Percentiles rank a stretch among this genome's conserved stretches.
phyloP scores from a whole-genome alignment of 2,329 filamentous ascomycete genomes.

The Claviceps humidiphila region DNA sequence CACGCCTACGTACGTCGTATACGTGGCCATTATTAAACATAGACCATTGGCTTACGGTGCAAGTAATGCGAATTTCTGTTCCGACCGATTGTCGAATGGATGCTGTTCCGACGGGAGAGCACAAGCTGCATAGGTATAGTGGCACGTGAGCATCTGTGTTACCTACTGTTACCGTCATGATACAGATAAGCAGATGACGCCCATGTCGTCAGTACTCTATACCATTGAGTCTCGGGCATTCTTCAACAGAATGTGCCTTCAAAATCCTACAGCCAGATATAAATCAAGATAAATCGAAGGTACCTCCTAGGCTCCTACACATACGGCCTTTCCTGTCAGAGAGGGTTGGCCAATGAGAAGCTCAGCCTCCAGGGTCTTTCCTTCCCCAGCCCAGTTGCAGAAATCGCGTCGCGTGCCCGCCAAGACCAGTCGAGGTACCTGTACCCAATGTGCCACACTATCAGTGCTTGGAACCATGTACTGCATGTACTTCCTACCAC shows the following conservation, averaged over 20 bases:
- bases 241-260: background rate
- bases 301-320: too few species aligned
- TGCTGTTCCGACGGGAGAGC: background rate
- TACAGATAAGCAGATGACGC: background rate
- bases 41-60: background rate
- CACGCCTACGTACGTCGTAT: background rate
- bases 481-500: background rate
- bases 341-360: background rate
- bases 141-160: background rate
- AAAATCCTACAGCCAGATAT: too few species aligned
- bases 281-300: too few species aligned
- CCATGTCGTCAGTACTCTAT: background rate
- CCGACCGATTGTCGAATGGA: background rate
- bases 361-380: background rate
- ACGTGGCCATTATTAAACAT: background rate
- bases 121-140: background rate
- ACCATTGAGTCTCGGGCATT: background rate
- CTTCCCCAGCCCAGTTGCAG: background rate
- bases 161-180: background rate
- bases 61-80: background rate
- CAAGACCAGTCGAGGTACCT: background rate
- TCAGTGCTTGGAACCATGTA: background rate
- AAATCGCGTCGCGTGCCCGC: constrained; percentile 1
- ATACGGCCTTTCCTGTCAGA: background rate
- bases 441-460: background rate